Conservation (phyloP, 139 green algal genomes). For the Picochlorum sp. region DNA sequence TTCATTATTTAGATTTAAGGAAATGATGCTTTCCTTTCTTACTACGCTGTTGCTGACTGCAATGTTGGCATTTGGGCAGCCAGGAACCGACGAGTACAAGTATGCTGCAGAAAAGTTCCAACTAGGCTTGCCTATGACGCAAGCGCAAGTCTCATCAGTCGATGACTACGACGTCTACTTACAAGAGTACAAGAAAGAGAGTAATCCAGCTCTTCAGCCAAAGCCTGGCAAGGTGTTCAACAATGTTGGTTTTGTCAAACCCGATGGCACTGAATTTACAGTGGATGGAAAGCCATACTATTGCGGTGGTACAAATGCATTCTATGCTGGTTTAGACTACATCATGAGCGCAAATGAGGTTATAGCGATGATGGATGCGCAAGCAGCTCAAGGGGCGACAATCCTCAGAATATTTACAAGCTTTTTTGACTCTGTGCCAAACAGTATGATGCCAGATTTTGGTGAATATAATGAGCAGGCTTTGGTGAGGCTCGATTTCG, state of each 20-base stretch:
- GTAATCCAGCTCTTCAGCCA: neutral
- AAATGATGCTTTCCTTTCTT: too few species aligned
- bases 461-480: conserved; percentile 37
- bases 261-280: conserved; percentile 13
- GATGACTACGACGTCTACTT: neutral
- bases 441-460: conserved; percentile 5
- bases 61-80: neutral
- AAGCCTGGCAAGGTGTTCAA: neutral
- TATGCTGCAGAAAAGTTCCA: conserved; percentile 3
- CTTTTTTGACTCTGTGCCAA: neutral
- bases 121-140: neutral
- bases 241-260: conserved; percentile 9
- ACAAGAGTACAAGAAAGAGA: neutral
- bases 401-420: conserved; percentile 18
- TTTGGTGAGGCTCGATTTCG: conserved; percentile 37
- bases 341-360: conserved; percentile 2
- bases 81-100: neutral
- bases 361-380: neutral
- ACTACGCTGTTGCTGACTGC: neutral
- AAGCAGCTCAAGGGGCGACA: conserved; percentile 6
- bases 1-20: too few species aligned
- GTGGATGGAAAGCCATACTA: conserved; percentile 23
- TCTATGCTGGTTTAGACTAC: neutral
- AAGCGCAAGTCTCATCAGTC: neutral
- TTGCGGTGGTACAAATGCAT: conserved; percentile 25